Base-by-base conservation (phyloP, 768 basidiomycete species). In the Mycena indigotica region DNA sequence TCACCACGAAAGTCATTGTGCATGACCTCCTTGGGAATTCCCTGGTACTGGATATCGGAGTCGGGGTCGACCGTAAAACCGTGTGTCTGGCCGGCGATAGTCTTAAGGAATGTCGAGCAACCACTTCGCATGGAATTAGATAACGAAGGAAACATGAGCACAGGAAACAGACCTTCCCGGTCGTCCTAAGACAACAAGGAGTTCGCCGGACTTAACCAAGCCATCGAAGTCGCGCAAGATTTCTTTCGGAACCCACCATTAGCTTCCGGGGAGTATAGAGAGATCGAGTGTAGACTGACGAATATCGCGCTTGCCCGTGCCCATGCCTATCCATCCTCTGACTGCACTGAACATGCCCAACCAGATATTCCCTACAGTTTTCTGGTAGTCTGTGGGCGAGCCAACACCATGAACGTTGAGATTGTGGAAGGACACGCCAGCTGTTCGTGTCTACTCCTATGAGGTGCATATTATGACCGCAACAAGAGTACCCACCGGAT, bases 201-300 rank as follows among this genome's bases (percentile, higher is more conserved):
- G 79, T 68, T 85, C 81, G 17, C 82, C 82, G 0, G 77, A 70
- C 32, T 75, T 73, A 5, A 83, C 65, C 3, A 77, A 62, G 17
- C 81, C 83, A 23, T 81, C 77, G 45, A 84, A 79, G 45, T 71
- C 71, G 24, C 77, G 71, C 32, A 84, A 70, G 50, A 84, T 80
- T 48, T 72, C 65, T 50, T 16, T 15, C 15, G 8, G 23, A 23
- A 44, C n/a, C n/a, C n/a, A n/a, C n/a, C n/a, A n/a, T n/a, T n/a
- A n/a, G n/a, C n/a, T n/a, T n/a, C n/a, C n/a, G n/a, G n/a, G n/a
- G n/a, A n/a, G n/a, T n/a, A n/a, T n/a, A n/a, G n/a, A n/a, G n/a
- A n/a, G n/a, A n/a, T n/a, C n/a, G n/a, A n/a, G n/a, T n/a, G n/a
- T n/a, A 6, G 16, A n/a, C 61, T 45, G 17, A 62, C 61, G 62